Evolutionary conservation across 192 early-diverging fungal genomes (phyloP).

Genomic region (Backusella luteola): DNA sequence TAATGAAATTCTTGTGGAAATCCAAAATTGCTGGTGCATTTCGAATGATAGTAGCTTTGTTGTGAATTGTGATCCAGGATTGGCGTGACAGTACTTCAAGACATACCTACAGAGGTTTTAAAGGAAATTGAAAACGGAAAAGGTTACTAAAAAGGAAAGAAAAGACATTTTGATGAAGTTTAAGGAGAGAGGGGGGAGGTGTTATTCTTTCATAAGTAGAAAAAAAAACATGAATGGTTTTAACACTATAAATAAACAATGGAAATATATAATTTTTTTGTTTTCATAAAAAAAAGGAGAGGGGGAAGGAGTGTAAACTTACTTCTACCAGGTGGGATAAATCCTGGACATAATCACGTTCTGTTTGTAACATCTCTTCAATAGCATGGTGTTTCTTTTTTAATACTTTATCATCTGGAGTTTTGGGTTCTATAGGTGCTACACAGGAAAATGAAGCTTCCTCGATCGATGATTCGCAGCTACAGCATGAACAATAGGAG

Average conservation of each 20-base stretch:
- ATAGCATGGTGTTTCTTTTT: conserved; percentile 27
- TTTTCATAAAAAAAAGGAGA: conserved; percentile 6
- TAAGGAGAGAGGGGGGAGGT: not conserved
- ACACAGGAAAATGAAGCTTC: not conserved
- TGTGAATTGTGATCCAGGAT: conserved; percentile 25
- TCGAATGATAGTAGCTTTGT: conserved; percentile 22
- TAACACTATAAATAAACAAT: not conserved
- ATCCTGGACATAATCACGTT: conserved; percentile 31
- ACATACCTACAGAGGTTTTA: conserved; percentile 1
- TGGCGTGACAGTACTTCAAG: conserved; percentile 14
- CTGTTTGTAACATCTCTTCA: conserved; percentile 35
- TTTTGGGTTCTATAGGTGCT: not conserved
- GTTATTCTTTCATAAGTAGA: not conserved
- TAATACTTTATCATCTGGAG: not conserved
- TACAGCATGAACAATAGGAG: conserved; percentile 7
- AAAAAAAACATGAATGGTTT: not conserved
- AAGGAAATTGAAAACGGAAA: conserved; percentile 3
- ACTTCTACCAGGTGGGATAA: conserved; percentile 31
- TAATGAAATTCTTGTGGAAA: conserved; percentile 20
- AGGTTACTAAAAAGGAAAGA: conserved; percentile 11
- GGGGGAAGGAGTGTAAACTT: not conserved
- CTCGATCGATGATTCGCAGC: conserved; percentile 1
- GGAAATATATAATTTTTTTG: conserved; percentile 11
- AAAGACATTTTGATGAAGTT: not conserved
- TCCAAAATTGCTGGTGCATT: conserved; percentile 21